A percentile compares a stretch with the other conserved stretches of the same genome.
phyloP scores from a whole-genome alignment of 1,284 basidiomycete species.

The Ceratobasidium sp. region DNA sequence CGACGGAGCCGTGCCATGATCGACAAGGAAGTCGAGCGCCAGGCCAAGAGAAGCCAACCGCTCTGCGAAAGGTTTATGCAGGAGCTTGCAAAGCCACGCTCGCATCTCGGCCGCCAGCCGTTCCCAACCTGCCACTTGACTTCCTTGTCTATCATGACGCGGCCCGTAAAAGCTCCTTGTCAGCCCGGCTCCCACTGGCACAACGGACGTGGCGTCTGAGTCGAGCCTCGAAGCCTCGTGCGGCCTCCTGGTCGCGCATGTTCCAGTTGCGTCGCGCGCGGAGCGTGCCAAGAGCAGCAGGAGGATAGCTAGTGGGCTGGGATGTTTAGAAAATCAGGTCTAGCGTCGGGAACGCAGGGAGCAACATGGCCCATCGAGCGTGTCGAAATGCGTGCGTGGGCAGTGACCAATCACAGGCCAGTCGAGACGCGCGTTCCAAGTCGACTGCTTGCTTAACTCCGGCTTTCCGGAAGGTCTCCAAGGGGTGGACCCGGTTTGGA shows the following conservation, averaged over 20 bases:
- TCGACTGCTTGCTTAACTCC: too few species aligned
- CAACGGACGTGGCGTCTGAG: background rate
- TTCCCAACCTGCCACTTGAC: background rate
- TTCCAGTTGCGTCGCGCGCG: background rate
- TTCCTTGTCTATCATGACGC: background rate
- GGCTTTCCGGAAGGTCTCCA: too few species aligned
- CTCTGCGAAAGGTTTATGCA: background rate
- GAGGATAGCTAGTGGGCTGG: background rate
- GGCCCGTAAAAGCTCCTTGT: too few species aligned
- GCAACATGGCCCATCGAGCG: background rate
- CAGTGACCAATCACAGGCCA: too few species aligned
- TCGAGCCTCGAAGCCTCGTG: background rate
- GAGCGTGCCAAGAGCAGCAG: background rate
- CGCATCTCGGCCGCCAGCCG: background rate
- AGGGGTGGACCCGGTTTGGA: too few species aligned
- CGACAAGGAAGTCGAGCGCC: background rate
- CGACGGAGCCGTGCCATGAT: background rate
- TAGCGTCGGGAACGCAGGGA: too few species aligned
- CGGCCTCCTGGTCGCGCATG: constrained; percentile 19
- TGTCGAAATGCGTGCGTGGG: background rate
- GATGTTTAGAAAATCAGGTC: background rate
- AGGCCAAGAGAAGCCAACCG: background rate
- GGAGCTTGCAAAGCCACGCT: background rate
- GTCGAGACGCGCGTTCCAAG: too few species aligned
- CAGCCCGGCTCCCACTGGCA: constrained; percentile 29